Evolutionary conservation across 2,329 filamentous ascomycete genomes (phyloP).

Genomic region (Colletotrichum camelliae): DNA sequence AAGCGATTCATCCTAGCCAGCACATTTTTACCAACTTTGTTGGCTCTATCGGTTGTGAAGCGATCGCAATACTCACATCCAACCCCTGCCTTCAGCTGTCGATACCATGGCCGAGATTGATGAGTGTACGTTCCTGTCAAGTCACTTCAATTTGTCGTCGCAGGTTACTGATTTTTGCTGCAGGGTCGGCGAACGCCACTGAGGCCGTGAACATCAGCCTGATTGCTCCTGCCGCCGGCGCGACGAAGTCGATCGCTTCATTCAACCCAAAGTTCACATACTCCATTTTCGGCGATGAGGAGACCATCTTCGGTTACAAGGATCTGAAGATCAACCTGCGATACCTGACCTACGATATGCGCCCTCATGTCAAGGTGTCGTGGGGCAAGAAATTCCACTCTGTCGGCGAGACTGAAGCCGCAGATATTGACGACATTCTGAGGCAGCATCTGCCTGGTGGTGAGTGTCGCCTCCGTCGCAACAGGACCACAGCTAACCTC

Average conservation of each 20-base stretch:
- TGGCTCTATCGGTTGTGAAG: not conserved
- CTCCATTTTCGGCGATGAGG: slow-evolving; percentile 90
- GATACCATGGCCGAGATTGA: slow-evolving; percentile 13
- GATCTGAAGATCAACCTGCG: slow-evolving; percentile 77
- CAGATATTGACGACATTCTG: slow-evolving; percentile 71
- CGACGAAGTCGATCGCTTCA: slow-evolving; percentile 62
- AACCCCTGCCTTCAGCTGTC: not conserved
- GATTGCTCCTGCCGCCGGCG: slow-evolving; percentile 52
- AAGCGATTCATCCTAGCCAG: not conserved
- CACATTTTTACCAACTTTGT: not conserved
- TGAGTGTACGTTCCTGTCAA: slow-evolving; percentile 1
- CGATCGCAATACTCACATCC: not conserved
- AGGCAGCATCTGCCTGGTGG: slow-evolving; percentile 71
- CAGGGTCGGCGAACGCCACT: slow-evolving; percentile 66
- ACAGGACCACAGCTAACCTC: not conserved
- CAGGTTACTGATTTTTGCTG: not conserved
- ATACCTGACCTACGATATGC: slow-evolving; percentile 73
- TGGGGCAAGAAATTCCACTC: slow-evolving; percentile 75
- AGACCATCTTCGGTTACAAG: slow-evolving; percentile 90
- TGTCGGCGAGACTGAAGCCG: slow-evolving; percentile 70
- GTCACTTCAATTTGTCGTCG: not conserved
- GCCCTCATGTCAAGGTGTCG: slow-evolving; percentile 74
- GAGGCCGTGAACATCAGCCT: slow-evolving; percentile 69
- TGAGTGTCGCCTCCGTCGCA: slow-evolving; percentile 38
- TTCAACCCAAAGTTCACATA: slow-evolving; percentile 93